Evolutionary conservation across 164 flowering plant genomes (phyloP), one percentile per base, ranked within the genome.

Genomic region (Litsea cubeba): DNA sequence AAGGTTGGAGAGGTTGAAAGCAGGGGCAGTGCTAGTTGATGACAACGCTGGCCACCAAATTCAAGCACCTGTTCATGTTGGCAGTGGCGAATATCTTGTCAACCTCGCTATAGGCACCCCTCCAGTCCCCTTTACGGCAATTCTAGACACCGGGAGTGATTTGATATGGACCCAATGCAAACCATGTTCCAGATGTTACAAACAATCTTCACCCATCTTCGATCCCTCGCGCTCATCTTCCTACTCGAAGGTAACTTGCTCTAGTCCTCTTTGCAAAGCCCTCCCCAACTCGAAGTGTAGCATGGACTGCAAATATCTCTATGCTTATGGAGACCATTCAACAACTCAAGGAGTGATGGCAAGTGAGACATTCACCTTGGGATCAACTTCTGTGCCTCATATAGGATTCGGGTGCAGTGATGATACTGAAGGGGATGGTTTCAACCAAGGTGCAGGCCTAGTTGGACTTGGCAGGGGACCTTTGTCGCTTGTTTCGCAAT

Each of bases 401-500:
- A 68, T 94, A 0, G 91, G 83, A 35, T 94, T 92, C 63, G 98
- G 97, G 2, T 94, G 98, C 51, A 92, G 96, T 1, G 78, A 70
- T 2, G 88, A 88, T 28, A 91, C 91, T 50, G 83, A 89, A 22
- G 97, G 95, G 15, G 79, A 62, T 23, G 95, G 90, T 14, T 84
- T 84, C 76, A 50, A 15, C 20, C 92, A 88, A 75, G 90, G 85
- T 0, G 83, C 87, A 0, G 96, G 98, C 1, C 78, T 94, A 0
- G 93, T 92, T 1, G 98, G 97, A 7, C 81, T 94, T 2, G 97
- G 98, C 12, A 87, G 97, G 0, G 98, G 97, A 7, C 87, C 94
- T 0, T 71, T 94, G 28, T 94, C 98, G 0, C 81, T 94, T 1
- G 87, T 92, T 49, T 88, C 98, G 0, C 98, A 94, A 67, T 76